These are phyloP conservation scores for Drosera capensis DNA, from an alignment of 148 eudicot genomes.

Conservation along the genomic window DNA sequence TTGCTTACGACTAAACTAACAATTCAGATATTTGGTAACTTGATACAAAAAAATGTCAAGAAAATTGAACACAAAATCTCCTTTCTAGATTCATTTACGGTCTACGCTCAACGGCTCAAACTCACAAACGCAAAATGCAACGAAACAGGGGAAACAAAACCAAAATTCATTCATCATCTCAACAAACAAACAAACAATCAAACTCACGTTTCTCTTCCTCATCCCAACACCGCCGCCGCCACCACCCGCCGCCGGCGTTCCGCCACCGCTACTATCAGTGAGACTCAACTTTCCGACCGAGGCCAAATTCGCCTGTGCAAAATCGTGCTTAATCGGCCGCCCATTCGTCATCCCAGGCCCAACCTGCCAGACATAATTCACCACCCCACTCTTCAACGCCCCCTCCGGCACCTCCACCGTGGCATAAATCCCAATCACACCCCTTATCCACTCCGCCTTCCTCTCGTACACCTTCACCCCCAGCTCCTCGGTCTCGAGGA, in stretches of 20 bases:
- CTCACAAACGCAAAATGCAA: too few relatives aligned
- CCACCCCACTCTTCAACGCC: constrained; percentile 8
- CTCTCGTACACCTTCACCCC: constrained; percentile 21
- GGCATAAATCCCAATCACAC: constrained; percentile 30
- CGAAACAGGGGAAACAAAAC: too few relatives aligned
- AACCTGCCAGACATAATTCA: constrained; percentile 78
- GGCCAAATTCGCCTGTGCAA: constrained; percentile 32
- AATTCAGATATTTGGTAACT: too few relatives aligned
- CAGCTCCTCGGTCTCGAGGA: constrained; percentile 12
- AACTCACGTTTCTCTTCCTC: too few relatives aligned
- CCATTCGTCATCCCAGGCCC: constrained; percentile 29
- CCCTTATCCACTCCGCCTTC: constrained; percentile 26
- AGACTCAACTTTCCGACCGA: constrained; percentile 43
- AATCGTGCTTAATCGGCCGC: constrained; percentile 32
- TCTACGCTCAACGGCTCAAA: too few relatives aligned
- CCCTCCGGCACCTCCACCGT: constrained; percentile 20
- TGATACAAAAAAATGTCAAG: too few relatives aligned
- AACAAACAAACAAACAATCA: too few relatives aligned
- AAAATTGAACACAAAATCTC: too few relatives aligned
- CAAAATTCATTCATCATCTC: too few relatives aligned
- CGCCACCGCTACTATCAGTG: constrained; percentile 3
- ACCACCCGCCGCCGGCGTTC: constrained; percentile 6
- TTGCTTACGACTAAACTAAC: too few relatives aligned
- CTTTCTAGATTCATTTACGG: too few relatives aligned
- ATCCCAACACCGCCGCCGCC: too few relatives aligned